Percentiles rank a stretch among this genome's conserved stretches.
These are phyloP conservation scores for Cladosporium austrohemisphaericum DNA, from an alignment of 2,329 filamentous ascomycete genomes.

Conservation along the genomic window DNA sequence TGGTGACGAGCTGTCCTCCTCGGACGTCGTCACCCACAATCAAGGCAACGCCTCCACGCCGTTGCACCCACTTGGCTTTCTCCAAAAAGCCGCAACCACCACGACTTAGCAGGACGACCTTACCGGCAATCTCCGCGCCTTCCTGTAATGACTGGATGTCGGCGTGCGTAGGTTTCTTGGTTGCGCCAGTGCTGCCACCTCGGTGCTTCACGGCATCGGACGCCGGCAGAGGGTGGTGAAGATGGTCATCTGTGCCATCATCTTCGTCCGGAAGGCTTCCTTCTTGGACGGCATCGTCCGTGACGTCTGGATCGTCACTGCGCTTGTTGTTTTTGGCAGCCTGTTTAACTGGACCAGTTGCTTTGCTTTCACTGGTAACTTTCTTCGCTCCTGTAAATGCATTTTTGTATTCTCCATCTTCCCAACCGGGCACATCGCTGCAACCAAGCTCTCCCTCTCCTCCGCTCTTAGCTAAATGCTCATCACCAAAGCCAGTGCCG, in stretches of 20 bases:
- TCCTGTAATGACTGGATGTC: slow-evolving; percentile 92
- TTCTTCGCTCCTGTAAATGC: slow-evolving; percentile 18
- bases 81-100: slow-evolving; percentile 95
- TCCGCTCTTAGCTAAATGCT: slow-evolving; percentile 53
- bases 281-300: slow-evolving; percentile 13
- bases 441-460: slow-evolving; percentile 86
- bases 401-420: slow-evolving; percentile 47
- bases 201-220: slow-evolving; percentile 38
- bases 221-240: slow-evolving; percentile 58
- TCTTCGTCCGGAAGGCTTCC: slow-evolving; percentile 38
- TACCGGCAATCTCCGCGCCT: slow-evolving; percentile 86
- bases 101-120: slow-evolving; percentile 84
- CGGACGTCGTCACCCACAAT: slow-evolving; percentile 93
- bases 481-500: slow-evolving; percentile 84
- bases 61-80: slow-evolving; percentile 95
- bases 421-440: slow-evolving; percentile 90
- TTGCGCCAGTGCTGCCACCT: slow-evolving; percentile 33
- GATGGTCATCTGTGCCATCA: slow-evolving; percentile 82
- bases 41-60: slow-evolving; percentile 79
- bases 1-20: slow-evolving; percentile 85
- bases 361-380: slow-evolving; percentile 16
- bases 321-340: slow-evolving; percentile 25
- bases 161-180: slow-evolving; percentile 56
- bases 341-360: slow-evolving; percentile 15
- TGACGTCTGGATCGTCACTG: slow-evolving; percentile 1